Evolutionary conservation across 1,284 basidiomycete genomes (phyloP).

Genomic region (Austropuccinia psidii): DNA sequence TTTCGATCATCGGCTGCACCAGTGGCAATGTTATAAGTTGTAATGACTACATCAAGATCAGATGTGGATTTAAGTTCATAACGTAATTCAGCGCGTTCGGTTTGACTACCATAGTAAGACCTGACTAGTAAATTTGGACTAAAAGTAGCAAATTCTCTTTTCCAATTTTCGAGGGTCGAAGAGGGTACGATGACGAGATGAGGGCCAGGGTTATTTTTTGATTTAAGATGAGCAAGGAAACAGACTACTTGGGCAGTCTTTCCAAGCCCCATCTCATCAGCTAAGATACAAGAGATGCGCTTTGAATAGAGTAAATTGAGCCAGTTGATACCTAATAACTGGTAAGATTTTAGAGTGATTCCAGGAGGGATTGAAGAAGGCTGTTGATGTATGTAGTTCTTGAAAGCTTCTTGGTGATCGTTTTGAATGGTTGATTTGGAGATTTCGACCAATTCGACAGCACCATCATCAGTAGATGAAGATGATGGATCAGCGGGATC

Average conservation of each 20-base stretch:
- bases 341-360: slow-evolving; percentile 87
- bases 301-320: slow-evolving; percentile 75
- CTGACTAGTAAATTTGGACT: slow-evolving; percentile 76
- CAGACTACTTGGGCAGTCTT: slow-evolving; percentile 99
- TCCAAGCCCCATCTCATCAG: slow-evolving; percentile 85
- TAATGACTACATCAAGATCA: slow-evolving; percentile 89
- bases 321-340: slow-evolving; percentile 97
- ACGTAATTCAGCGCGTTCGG: slow-evolving; percentile 70
- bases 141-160: slow-evolving; percentile 86
- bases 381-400: slow-evolving; percentile 60
- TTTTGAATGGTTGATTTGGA: slow-evolving; percentile 44
- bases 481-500: no score
- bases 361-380: slow-evolving; percentile 63
- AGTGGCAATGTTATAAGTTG: slow-evolving; percentile 90
- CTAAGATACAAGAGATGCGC: slow-evolving; percentile 83
- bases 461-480: slow-evolving; percentile 46
- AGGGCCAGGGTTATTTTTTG: slow-evolving; percentile 66
- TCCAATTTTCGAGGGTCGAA: slow-evolving; percentile 97
- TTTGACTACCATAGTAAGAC: slow-evolving; percentile 88
- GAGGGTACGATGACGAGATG: slow-evolving; percentile 93
- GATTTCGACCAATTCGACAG: slow-evolving; percentile 48
- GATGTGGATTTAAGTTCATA: slow-evolving; percentile 56
- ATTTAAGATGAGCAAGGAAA: slow-evolving; percentile 82
- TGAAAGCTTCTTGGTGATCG: slow-evolving; percentile 47
- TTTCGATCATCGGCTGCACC: slow-evolving; percentile 85